phyloP scores from a whole-genome alignment of 768 basidiomycete species.

The Phanerochaete sordida region DNA sequence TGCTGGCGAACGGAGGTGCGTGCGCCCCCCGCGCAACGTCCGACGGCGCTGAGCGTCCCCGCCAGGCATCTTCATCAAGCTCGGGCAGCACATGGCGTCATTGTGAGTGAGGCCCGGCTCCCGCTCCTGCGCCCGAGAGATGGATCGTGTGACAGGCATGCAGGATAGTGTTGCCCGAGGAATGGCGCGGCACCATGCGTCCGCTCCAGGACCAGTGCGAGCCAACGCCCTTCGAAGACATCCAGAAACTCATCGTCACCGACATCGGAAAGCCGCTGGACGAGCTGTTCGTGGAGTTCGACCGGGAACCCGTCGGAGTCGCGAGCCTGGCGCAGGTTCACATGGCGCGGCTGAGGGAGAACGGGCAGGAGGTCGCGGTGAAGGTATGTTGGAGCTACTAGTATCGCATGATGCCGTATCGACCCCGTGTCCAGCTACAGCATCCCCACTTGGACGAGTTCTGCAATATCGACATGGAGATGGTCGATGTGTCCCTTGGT shows the following conservation, averaged over 20 bases:
- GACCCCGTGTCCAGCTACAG: slow-evolving; percentile 51
- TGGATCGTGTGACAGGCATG: slow-evolving; percentile 22
- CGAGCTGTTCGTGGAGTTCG: slow-evolving; percentile 82
- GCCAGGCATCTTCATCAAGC: slow-evolving; percentile 78
- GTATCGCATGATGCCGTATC: background rate
- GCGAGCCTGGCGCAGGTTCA: slow-evolving; percentile 98
- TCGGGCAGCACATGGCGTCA: slow-evolving; percentile 86
- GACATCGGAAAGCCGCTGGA: slow-evolving; percentile 75
- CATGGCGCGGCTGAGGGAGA: slow-evolving; percentile 65
- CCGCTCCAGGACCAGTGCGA: slow-evolving; percentile 90
- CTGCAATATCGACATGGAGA: slow-evolving; percentile 85
- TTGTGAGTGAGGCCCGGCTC: slow-evolving; percentile 35
- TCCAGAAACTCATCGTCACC: slow-evolving; percentile 69
- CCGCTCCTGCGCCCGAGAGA: background rate
- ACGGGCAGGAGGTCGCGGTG: slow-evolving; percentile 79
- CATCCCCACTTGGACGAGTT: slow-evolving; percentile 94
- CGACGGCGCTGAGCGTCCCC: background rate
- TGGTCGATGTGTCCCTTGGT: slow-evolving; percentile 75
- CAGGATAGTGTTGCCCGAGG: slow-evolving; percentile 54
- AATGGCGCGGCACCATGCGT: slow-evolving; percentile 59
- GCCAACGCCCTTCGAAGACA: slow-evolving; percentile 75
- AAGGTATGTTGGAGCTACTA: slow-evolving; percentile 47
- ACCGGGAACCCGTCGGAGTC: slow-evolving; percentile 87
- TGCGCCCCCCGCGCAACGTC: background rate
- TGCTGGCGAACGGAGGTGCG: slow-evolving; percentile 85